A percentile compares a stretch with the other conserved stretches of the same genome.
Conservation (phyloP, 1,139 yeast species). For the Nakaseomyces bracarensis region DNA sequence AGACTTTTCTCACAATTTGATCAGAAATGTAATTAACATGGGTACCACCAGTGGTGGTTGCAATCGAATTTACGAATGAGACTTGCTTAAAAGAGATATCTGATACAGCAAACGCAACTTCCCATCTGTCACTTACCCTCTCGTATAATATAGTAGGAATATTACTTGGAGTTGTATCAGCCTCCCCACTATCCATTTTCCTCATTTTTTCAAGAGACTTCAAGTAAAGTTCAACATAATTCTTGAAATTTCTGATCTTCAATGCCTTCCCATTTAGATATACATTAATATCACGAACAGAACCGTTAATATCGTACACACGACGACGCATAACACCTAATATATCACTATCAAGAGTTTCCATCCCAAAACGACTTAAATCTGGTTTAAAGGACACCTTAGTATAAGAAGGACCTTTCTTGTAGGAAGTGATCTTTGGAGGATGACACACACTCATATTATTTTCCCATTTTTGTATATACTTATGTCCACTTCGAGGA, state of each 20-base stretch:
- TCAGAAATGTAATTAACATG: slow-evolving; percentile 85
- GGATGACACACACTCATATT: slow-evolving; percentile 77
- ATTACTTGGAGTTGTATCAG: slow-evolving; percentile 35
- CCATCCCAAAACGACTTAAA: slow-evolving; percentile 76
- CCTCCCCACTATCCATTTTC: slow-evolving; percentile 34
- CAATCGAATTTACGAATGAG: slow-evolving; percentile 94
- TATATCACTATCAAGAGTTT: slow-evolving; percentile 67
- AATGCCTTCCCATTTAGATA: slow-evolving; percentile 68
- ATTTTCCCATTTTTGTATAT: slow-evolving; percentile 75
- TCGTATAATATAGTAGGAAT: slow-evolving; percentile 70
- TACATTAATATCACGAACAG: slow-evolving; percentile 79
- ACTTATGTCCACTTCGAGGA: slow-evolving; percentile 48
- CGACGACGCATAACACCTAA: slow-evolving; percentile 83
- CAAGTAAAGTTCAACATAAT: slow-evolving; percentile 84
- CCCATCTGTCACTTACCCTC: slow-evolving; percentile 79
- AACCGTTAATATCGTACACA: slow-evolving; percentile 92
- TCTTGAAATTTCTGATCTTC: slow-evolving; percentile 66
- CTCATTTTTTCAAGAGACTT: slow-evolving; percentile 51
- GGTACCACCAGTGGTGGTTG: slow-evolving; percentile 96
- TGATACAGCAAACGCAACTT: slow-evolving; percentile 87
- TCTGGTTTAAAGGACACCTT: slow-evolving; percentile 88
- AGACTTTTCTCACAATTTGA: slow-evolving; percentile 69
- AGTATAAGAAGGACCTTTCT: slow-evolving; percentile 60
- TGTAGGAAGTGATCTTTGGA: slow-evolving; percentile 58
- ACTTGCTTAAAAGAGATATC: slow-evolving; percentile 89